Conservation (phyloP, 257 asterid genomes). For the Nicotiana knightiana region DNA sequence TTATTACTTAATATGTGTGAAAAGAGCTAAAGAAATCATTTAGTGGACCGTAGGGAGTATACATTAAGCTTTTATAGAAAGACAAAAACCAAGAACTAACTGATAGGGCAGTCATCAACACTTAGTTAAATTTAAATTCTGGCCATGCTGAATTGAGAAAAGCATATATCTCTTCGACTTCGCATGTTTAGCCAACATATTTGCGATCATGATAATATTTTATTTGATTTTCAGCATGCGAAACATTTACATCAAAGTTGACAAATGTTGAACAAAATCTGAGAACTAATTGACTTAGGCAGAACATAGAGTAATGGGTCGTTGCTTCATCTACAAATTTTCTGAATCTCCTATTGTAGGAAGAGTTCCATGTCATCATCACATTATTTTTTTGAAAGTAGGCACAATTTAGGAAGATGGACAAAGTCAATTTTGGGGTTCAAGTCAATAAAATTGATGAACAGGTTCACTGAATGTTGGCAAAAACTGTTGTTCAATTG, state of each 20-base stretch:
- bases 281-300: background rate
- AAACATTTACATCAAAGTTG: background rate
- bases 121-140: background rate
- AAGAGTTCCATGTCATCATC: background rate
- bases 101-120: background rate
- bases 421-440: background rate
- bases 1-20: no score
- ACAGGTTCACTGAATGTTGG: conserved; percentile 7
- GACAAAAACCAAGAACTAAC: background rate
- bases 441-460: background rate
- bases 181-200: background rate
- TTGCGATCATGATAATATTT: background rate
- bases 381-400: background rate
- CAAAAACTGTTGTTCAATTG: background rate
- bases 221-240: background rate
- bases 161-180: background rate
- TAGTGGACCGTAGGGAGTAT: no score
- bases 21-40: no score
- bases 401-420: background rate
- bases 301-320: background rate
- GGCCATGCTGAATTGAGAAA: background rate
- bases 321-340: background rate
- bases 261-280: background rate
- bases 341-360: background rate
- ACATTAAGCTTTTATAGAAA: background rate